Conservation (phyloP, 371 early-diverging fungal genomes). For the Capniomyces stellatus region DNA sequence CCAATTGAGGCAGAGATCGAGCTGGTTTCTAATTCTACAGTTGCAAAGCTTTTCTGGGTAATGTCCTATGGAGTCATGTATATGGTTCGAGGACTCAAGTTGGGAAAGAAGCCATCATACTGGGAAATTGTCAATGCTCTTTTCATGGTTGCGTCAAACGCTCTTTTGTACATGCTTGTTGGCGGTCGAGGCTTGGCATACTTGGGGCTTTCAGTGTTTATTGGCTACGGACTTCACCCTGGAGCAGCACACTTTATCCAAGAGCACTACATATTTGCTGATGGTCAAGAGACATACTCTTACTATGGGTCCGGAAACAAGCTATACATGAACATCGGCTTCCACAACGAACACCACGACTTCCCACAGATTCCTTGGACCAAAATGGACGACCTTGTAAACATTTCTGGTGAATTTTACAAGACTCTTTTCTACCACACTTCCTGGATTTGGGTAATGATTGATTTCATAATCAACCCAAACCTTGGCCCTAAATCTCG, state of each 20-base stretch:
- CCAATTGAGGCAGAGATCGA: conserved; percentile 68
- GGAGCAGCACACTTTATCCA: conserved; percentile 93
- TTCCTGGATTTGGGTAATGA: conserved; percentile 67
- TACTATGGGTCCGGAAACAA: conserved; percentile 86
- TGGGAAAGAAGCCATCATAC: conserved; percentile 39
- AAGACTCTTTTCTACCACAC: conserved; percentile 60
- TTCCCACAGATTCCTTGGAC: conserved; percentile 77
- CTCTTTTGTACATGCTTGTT: conserved; percentile 32
- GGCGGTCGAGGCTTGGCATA: conserved; percentile 55
- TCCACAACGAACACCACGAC: conserved; percentile 98
- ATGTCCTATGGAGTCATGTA: conserved; percentile 76
- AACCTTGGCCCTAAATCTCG: conserved; percentile 62
- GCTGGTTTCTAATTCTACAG: conserved; percentile 53
- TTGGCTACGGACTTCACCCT: conserved; percentile 82
- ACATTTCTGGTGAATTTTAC: conserved; percentile 76
- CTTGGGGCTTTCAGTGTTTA: conserved; percentile 55
- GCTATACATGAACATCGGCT: conserved; percentile 71
- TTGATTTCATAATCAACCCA: conserved; percentile 48
- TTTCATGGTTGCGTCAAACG: conserved; percentile 39
- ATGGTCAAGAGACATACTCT: conserved; percentile 92
- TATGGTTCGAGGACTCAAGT: conserved; percentile 63
- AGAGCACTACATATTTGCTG: conserved; percentile 90
- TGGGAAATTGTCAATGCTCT: conserved; percentile 65
- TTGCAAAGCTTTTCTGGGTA: conserved; percentile 59
- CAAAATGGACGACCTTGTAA: conserved; percentile 52